Base-by-base conservation (phyloP, 192 early-diverging fungal species). In the Spizellomyces sp. region DNA sequence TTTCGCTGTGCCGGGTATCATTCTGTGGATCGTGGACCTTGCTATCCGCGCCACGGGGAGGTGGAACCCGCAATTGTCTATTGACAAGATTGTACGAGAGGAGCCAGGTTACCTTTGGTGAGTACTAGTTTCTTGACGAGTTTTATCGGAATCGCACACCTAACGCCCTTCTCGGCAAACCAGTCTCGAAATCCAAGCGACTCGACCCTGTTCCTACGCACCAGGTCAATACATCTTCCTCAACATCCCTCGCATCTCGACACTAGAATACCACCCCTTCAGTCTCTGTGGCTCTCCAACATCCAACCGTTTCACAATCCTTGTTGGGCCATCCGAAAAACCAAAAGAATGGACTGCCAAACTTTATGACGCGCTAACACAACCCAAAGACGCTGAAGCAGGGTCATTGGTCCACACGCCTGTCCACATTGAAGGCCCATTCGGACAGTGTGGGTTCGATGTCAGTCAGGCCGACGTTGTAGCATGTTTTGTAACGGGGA, bases 401-500 rank as follows among this genome's bases (percentile, higher is more conserved):
- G 27, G 27, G 27, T 36, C 27, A 36, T 2, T 36, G 27, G 3
- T 36, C 27, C 27, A 70, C 66, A 67, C 63, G 2, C 27, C 48
- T 61, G 50, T 75, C 15, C 48, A 52, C 58, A 41, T 75, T 42
- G 71, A 75, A n/a, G 74, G 74, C 5, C 74, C 74, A 0, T 75
- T 77, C 60, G 74, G 74, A 9, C 50, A 62, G 50, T n/a, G 15
- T 9, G n/a, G 45, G 10, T 22, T 45, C 21, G n/a, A 21, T 10
- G 9, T 45, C 12, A 21, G 42, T 15, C 50, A 75, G 15, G 19
- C 15, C 9, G 75, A 76, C 17, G 45, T 19, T 48, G 9, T 76
- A 19, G 73, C 75, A 8, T 75, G 73, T 62, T 66, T 75, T 66
- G 74, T 75, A 17, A 70, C 42, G 3, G 74, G 74, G 5, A 75